Evolutionary conservation across 805 yeast species (phyloP).

Genomic region (Spathaspora girioi): DNA sequence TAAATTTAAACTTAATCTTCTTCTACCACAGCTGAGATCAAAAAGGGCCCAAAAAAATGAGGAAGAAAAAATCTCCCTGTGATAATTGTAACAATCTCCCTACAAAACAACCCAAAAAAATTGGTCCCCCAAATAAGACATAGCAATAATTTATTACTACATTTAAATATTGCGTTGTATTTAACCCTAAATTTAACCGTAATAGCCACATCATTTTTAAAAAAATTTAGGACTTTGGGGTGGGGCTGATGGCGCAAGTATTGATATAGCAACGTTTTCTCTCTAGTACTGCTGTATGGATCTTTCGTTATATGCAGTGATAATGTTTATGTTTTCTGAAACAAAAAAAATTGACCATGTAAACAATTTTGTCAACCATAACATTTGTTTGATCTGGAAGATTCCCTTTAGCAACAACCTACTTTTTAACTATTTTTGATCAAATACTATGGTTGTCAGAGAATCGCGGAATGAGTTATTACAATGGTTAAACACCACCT

Average conservation of each 20-base stretch:
- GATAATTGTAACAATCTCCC: neutral
- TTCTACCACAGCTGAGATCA: neutral
- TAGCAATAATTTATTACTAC: no score
- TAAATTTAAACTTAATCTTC: no score
- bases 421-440: neutral
- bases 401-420: neutral
- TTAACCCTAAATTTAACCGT: no score
- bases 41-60: neutral
- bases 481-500: slow-evolving; percentile 76
- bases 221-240: neutral
- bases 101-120: no score
- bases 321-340: neutral
- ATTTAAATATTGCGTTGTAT: no score
- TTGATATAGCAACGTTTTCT: neutral
- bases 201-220: neutral
- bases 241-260: neutral
- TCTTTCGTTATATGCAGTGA: neutral
- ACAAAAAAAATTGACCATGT: neutral
- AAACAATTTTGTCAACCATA: neutral
- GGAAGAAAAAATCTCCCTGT: neutral
- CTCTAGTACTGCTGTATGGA: neutral
- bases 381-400: neutral
- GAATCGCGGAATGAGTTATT: slow-evolving; percentile 75
- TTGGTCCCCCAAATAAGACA: no score
- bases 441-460: slow-evolving; percentile 6